A percentile compares a stretch with the other conserved stretches of the same genome.
Conservation (phyloP, 495 filamentous ascomycete species). For the Corynascus novoguineensis region DNA sequence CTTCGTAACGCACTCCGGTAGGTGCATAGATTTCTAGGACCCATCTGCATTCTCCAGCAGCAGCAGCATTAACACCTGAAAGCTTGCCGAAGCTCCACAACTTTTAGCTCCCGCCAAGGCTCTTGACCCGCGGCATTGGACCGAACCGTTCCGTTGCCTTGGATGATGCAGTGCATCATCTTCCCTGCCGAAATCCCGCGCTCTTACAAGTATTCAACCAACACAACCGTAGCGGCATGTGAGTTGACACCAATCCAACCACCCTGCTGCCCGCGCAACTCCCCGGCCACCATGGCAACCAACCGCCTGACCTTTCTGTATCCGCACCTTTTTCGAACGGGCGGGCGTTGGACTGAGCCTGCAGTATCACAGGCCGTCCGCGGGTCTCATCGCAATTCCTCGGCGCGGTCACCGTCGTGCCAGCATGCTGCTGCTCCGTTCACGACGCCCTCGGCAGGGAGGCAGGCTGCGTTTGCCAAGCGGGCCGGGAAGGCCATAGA, state of each 20-base stretch:
- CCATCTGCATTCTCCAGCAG: too few species aligned
- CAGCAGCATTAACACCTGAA: background rate
- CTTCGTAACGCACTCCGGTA: too few species aligned
- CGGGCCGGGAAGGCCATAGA: constrained; percentile 64
- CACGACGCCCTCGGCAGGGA: constrained; percentile 28
- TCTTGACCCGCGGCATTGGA: background rate
- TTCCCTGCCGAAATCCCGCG: constrained; percentile 6
- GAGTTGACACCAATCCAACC: background rate
- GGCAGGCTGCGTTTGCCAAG: constrained; percentile 35
- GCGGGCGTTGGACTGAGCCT: constrained; percentile 35
- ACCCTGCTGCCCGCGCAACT: background rate
- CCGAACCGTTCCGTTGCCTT: background rate
- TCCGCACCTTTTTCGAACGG: constrained; percentile 56
- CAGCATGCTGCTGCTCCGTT: constrained; percentile 29
- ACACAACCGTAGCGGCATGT: constrained; percentile 2
- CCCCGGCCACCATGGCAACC: constrained; percentile 52
- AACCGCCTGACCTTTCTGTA: constrained; percentile 69
- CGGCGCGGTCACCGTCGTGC: constrained; percentile 14
- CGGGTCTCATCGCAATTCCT: constrained; percentile 20
- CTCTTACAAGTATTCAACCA: background rate
- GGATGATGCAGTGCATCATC: background rate
- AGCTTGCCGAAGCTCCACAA: background rate
- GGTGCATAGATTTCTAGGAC: too few species aligned
- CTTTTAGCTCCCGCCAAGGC: too few species aligned
- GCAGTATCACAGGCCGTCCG: constrained; percentile 20